Evolutionary conservation across 257 asterid genomes (phyloP), one percentile per base, ranked within the genome.

Genomic region (Petrea volubilis): DNA sequence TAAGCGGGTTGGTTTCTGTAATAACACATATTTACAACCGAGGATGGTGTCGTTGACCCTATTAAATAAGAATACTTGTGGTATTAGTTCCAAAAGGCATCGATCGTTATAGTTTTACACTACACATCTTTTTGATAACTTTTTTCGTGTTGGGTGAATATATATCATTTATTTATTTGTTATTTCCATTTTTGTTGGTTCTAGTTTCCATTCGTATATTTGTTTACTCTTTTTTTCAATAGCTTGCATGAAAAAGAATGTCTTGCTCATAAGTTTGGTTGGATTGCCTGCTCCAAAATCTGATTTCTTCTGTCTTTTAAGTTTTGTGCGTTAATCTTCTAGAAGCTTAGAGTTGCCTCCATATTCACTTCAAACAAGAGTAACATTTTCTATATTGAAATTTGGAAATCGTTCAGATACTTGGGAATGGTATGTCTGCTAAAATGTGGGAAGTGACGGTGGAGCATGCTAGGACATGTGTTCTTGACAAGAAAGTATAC

Each of bases 381-480:
- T 12, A 7, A 20, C 24, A 23, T 2, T 51, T 68, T 3, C 6
- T 34, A 57, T 51, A 43, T 27, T 3, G 9, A 38, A 5, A 17
- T 34, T 60, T 36, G 66, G 56, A 71, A 68, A 71, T 73, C 25
- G 44, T 78, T 79, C 84, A 92, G 98, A 83, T 90, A 70, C 95
- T 94, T 43, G 97, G 97, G 60, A 72, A 85, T 1, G 99, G 99
- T 34, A 91, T 91, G 93, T 91, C 97, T 38, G 73, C 93, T 25
- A 94, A 91, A 82, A 94, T 88, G 97, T 91, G 97, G 97, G 97
- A 91, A 56, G 86, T 82, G 41, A 78, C 84, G 0, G 80, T 81
- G 12, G 98, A 91, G 57, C 99, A 94, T 81, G 96, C 99, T 51
- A 82, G 74, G 67, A 88, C 99, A 2, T 94, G 99, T 77, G 87